Percentiles rank a stretch among this genome's conserved stretches.
These are phyloP conservation scores for Miscanthus lutarioriparius DNA, from an alignment of 176 grass and related monocot genomes.

Conservation along the genomic window DNA sequence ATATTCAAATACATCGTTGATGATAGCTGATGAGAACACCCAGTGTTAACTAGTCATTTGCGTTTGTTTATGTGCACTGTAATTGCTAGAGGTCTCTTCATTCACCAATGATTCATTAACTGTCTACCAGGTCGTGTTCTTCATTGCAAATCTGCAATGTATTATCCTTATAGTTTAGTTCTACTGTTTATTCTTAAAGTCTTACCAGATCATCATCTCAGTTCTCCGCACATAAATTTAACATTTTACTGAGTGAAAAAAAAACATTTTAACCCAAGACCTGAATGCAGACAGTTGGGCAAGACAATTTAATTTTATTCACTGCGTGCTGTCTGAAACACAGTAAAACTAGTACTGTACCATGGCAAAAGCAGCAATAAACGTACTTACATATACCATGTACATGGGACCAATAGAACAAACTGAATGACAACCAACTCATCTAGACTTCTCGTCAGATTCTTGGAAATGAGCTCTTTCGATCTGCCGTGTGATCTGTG, in stretches of 20 bases:
- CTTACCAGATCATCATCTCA: neutral
- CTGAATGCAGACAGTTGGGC: neutral
- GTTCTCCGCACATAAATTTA: neutral
- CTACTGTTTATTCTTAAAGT: neutral
- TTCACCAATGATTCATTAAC: neutral
- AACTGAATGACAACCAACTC: neutral
- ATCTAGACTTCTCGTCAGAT: conserved; percentile 43
- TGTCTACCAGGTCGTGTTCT: neutral
- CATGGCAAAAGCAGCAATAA: neutral
- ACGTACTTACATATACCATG: neutral
- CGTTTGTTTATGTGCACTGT: neutral
- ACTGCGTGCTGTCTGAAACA: conserved; percentile 4
- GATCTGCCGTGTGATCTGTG: conserved; percentile 69
- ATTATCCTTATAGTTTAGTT: neutral
- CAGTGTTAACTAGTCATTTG: neutral
- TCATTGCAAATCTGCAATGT: neutral
- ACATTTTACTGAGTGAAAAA: neutral
- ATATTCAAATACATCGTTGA: neutral
- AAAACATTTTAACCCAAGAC: neutral
- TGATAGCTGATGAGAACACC: neutral
- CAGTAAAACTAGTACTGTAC: neutral
- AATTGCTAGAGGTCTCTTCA: neutral
- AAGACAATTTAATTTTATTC: neutral
- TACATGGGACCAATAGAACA: conserved; percentile 7
- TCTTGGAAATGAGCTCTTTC: conserved; percentile 56